Conservation (phyloP, 2,329 filamentous ascomycete species). For the Thermothelomyces thermophilus region DNA sequence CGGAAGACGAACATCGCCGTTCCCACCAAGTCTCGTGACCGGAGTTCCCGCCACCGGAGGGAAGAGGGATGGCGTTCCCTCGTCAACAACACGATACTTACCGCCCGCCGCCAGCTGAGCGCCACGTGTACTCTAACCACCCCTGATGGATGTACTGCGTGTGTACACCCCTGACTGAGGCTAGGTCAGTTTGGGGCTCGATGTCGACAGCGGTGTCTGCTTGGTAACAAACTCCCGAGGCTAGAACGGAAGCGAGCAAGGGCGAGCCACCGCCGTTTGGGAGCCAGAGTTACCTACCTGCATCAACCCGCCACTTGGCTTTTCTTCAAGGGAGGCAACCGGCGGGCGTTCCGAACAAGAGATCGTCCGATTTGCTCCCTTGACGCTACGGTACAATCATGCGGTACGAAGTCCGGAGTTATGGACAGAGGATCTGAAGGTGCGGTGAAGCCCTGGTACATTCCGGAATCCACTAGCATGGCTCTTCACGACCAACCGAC, state of each 20-base stretch:
- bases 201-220: slow-evolving; percentile 8
- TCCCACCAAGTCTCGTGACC: slow-evolving; percentile 7
- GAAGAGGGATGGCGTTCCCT: no score
- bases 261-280: slow-evolving; percentile 13
- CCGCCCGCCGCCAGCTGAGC: slow-evolving; percentile 12
- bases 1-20: background rate
- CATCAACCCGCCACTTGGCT: slow-evolving; percentile 11
- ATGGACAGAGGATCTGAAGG: slow-evolving; percentile 1
- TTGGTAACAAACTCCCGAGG: background rate
- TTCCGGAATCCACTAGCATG: no score
- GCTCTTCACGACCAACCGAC: no score
- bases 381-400: no score
- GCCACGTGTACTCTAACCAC: slow-evolving; percentile 22
- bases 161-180: slow-evolving; percentile 13
- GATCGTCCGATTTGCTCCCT: slow-evolving; percentile 1
- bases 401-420: no score
- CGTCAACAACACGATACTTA: no score
- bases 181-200: slow-evolving; percentile 8
- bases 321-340: slow-evolving; percentile 8
- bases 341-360: slow-evolving; percentile 12
- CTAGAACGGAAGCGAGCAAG: slow-evolving; percentile 1
- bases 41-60: background rate
- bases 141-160: no score
- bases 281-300: slow-evolving; percentile 5
- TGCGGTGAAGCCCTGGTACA: slow-evolving; percentile 13